phyloP scores from a whole-genome alignment of 2,329 filamentous ascomycete genomes.

The Arthroderma sp. region DNA sequence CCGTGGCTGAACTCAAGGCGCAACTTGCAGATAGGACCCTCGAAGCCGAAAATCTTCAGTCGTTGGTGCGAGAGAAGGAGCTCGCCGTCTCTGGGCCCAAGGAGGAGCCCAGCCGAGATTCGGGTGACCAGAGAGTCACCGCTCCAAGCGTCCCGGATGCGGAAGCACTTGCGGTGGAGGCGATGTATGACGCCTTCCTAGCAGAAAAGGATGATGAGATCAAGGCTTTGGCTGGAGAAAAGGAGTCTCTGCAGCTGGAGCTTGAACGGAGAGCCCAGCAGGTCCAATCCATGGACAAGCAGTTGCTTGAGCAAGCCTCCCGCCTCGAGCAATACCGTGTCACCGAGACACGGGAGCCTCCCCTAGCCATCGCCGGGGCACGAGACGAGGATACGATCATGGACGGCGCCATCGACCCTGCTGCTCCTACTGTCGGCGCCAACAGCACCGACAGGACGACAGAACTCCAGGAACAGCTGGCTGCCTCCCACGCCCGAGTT shows the following conservation, averaged over 20 bases:
- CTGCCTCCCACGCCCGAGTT: background rate
- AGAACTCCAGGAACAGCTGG: background rate
- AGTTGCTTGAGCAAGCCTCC: background rate
- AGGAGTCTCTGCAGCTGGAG: background rate
- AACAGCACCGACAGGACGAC: background rate
- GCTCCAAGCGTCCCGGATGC: no score
- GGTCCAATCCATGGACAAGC: background rate
- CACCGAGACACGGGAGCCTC: background rate
- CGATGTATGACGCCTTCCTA: background rate
- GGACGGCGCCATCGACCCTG: background rate
- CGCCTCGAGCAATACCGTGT: background rate
- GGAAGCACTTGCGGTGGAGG: background rate
- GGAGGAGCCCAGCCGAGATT: background rate
- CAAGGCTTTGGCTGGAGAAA: background rate
- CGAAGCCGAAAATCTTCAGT: background rate
- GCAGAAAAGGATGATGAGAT: background rate
- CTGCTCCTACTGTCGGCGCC: background rate
- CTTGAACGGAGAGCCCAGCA: background rate
- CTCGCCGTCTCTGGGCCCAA: background rate
- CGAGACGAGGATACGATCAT: background rate
- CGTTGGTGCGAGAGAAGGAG: background rate
- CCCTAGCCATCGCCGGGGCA: background rate
- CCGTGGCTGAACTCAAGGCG: conserved; percentile 1
- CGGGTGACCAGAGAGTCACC: background rate
- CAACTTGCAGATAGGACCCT: background rate